A percentile compares a stretch with the other conserved stretches of the same genome.
Evolutionary conservation across 805 yeast species (phyloP).

Genomic region (Alloascoidea africana): DNA sequence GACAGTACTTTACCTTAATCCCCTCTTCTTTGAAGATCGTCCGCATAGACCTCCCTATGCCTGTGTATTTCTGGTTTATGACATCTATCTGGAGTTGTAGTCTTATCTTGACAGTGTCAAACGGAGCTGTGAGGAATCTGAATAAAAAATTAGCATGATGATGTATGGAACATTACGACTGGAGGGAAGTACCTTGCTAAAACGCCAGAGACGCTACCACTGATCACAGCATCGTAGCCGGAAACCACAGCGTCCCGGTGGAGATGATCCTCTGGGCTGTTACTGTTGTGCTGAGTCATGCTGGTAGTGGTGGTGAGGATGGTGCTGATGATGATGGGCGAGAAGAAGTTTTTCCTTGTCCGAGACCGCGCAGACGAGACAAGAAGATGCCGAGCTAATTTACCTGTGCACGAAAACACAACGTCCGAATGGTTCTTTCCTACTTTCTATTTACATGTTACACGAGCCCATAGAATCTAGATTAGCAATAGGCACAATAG

Average conservation of each 20-base stretch:
- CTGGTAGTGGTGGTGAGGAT: too few relatives aligned
- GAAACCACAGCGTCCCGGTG: slow-evolving; percentile 26
- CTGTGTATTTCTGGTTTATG: slow-evolving; percentile 15
- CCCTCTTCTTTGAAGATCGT: slow-evolving; percentile 51
- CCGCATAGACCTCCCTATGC: slow-evolving; percentile 22
- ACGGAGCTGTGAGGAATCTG: slow-evolving; percentile 56
- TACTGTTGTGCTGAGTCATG: too few relatives aligned
- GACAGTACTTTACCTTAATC: slow-evolving; percentile 12
- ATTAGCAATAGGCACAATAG: slow-evolving; percentile 57
- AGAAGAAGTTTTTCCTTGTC: too few relatives aligned
- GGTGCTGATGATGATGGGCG: too few relatives aligned
- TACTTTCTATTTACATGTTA: too few relatives aligned
- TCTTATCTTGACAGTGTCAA: slow-evolving; percentile 67
- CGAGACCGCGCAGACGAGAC: too few relatives aligned
- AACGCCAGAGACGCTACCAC: slow-evolving; percentile 33
- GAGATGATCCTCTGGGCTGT: slow-evolving; percentile 31
- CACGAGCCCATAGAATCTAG: too few relatives aligned
- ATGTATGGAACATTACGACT: slow-evolving; percentile 8
- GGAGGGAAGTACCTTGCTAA: slow-evolving; percentile 29
- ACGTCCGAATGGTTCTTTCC: too few relatives aligned
- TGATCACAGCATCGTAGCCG: slow-evolving; percentile 23
- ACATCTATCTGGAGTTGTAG: slow-evolving; percentile 39
- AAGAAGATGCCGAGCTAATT: too few relatives aligned
- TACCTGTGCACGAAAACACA: too few relatives aligned
- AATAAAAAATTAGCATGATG: background rate